Base-by-base conservation (phyloP, 805 yeast genomes). In the Lachancea lanzarotensis region DNA sequence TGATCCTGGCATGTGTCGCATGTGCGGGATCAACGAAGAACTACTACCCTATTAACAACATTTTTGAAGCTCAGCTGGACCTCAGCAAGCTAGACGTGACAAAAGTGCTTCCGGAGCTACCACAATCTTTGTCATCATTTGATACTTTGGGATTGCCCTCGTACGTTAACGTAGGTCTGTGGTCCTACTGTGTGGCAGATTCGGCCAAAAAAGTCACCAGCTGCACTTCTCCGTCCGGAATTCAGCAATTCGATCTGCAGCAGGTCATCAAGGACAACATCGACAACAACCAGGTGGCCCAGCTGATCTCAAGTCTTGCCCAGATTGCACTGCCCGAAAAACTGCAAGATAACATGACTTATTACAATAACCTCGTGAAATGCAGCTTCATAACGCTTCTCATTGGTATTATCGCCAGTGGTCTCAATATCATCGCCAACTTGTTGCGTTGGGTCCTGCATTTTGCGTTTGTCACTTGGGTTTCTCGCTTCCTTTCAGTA, bases 171-270 rank as follows among this genome's bases (percentile, higher is more conserved):
- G 65, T 79, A 29, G 84, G 86, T 31, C 63, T 78, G 52, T 81
- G 83, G 76, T 82, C 83, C 19, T 81, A 78, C 63, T 82, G 89
- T 61, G 54, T 67, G 43, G 82, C 80, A 18, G 51, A 48, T 25
- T 36, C 56, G 3, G 29, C 48, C 11, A 49, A 52, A 8, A 40
- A 42, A 3, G 50, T 62, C 5, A 47, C 50, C 3, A 41, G 39
- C n/a, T 62, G 67, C 45, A 59, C 62, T 3, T 52, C 59, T 18
- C 64, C 64, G 15, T 39, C 40, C 30, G 65, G 65, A 12, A 57
- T 62, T 29, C 61, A 62, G 40, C 39, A 52, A 7, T 59, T 62
- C 43, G 50, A 60, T 31, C 47, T 62, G 34, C 56, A 45, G 45
- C 42, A 33, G n/a, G 41, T 53, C 40, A 52, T 47, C 38, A 48